These are phyloP conservation scores for Aspergillus mulundensis DNA, from an alignment of 495 filamentous ascomycete species.

Conservation along the genomic window DNA sequence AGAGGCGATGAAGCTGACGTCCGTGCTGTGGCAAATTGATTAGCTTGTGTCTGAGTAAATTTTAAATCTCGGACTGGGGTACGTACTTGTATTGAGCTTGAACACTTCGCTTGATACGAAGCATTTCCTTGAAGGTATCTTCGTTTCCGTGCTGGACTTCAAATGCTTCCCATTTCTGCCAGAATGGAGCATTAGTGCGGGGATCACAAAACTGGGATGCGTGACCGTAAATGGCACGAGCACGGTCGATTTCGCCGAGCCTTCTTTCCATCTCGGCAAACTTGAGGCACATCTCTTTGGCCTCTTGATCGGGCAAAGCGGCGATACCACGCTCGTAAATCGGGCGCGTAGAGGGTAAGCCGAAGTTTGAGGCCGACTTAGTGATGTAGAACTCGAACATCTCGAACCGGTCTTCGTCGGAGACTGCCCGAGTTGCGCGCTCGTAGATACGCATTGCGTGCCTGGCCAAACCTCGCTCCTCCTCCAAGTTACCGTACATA, in stretches of 20 bases:
- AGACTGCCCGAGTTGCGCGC: slow-evolving; percentile 90
- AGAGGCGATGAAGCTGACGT: slow-evolving; percentile 97
- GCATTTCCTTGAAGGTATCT: slow-evolving; percentile 99
- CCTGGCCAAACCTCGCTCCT: slow-evolving; percentile 91
- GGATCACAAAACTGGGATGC: slow-evolving; percentile 97
- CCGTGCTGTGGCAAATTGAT: slow-evolving; percentile 53
- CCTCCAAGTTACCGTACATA: slow-evolving; percentile 97
- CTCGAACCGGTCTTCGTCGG: slow-evolving; percentile 89
- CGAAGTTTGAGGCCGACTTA: slow-evolving; percentile 97
- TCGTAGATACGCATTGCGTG: slow-evolving; percentile 99
- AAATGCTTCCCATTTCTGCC: slow-evolving; percentile 95
- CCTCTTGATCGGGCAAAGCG: slow-evolving; percentile 87
- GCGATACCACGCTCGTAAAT: slow-evolving; percentile 97
- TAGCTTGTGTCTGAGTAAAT: slow-evolving; percentile 3
- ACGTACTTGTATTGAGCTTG: slow-evolving; percentile 90
- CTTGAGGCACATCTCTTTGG: slow-evolving; percentile 96
- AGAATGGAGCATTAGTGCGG: slow-evolving; percentile 81
- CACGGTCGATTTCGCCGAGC: slow-evolving; percentile 94
- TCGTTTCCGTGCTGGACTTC: slow-evolving; percentile 98
- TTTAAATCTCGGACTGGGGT: slow-evolving; percentile 1
- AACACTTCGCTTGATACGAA: slow-evolving; percentile 94
- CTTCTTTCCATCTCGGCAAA: slow-evolving; percentile 98
- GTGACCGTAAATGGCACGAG: slow-evolving; percentile 91
- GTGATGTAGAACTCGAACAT: slow-evolving; percentile 99
- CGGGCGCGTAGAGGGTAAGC: slow-evolving; percentile 86